Base-by-base conservation (phyloP, 73 alveolate genomes). In the Blepharisma stoltei region DNA sequence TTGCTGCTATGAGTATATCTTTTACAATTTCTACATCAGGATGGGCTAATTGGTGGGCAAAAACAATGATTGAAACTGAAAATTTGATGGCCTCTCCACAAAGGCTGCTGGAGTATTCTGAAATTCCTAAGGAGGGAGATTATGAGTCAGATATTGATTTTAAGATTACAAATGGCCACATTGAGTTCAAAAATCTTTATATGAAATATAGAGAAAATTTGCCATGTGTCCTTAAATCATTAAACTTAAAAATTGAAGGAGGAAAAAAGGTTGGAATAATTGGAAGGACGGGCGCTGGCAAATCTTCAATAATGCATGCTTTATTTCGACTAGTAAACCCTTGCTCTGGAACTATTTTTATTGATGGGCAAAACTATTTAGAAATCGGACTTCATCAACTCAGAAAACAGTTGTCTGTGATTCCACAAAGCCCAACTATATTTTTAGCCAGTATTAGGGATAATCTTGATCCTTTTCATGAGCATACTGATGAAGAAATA, bases 281-380 rank as follows among this genome's bases (percentile, higher is more conserved):
- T 0, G 98, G 98, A 7, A 82, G 97, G 52, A 91, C 97, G 4
- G 98, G 98, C 23, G 92, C 96, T 37, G 98, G 98, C 0, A 93
- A 93, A 76, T 70, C 96, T 55, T 89, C 95, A 25, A 91, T 93
- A 60, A 71, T 93, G 20, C 84, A 85, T 81, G 87, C 95, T 68
- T 81, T 93, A 54, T 84, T 90, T 23, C 70, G 97, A 76, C 79
- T 93, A 50, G 81, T 86, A 7, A 94, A 88, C 60, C 83, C 85
- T 5, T 88, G 76, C 49, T 82, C 55, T 27, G 95, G 96, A 25
- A 46, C 52, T 6, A 80, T 92, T 14, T 47, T 70, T 68, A 84
- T 92, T 6, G 94, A 90, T 69, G 95, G 92, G 7, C 78, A 70
- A 37, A 89, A 81, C 47, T 80, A 81, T 4, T 55, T 60, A 75